phyloP scores from a whole-genome alignment of 2,329 filamentous ascomycete species.

The Penicillium thymicola region DNA sequence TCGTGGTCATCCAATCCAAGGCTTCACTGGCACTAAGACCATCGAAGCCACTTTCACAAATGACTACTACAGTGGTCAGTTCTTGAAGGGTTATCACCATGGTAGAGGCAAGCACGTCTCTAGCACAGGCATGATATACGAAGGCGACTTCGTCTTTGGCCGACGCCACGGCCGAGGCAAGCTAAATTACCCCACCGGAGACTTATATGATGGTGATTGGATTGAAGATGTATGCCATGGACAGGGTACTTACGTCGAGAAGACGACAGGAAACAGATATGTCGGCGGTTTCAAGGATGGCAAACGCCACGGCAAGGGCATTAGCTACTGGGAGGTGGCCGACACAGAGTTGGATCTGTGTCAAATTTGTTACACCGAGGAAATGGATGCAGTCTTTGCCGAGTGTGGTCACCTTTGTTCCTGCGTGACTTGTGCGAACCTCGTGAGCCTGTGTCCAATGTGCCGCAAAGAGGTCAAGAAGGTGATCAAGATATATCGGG shows the following conservation, averaged over 20 bases:
- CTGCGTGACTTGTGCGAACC: constrained; percentile 57
- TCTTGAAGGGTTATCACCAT: constrained; percentile 51
- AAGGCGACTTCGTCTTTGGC: constrained; percentile 52
- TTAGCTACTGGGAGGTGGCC: constrained; percentile 60
- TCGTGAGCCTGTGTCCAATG: constrained; percentile 59
- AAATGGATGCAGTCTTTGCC: constrained; percentile 59
- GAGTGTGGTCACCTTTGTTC: constrained; percentile 63
- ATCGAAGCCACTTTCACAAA: constrained; percentile 53
- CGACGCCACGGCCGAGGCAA: constrained; percentile 55
- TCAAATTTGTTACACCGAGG: constrained; percentile 61
- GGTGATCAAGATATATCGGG: constrained; percentile 57
- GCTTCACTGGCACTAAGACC: constrained; percentile 48
- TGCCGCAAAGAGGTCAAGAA: constrained; percentile 57
- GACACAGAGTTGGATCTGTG: constrained; percentile 60
- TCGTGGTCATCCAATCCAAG: constrained; percentile 45
- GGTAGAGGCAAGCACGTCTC: constrained; percentile 55
- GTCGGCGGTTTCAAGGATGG: constrained; percentile 60
- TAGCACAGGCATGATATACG: constrained; percentile 55
- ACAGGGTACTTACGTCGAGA: constrained; percentile 55
- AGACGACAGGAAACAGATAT: constrained; percentile 58
- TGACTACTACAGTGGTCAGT: constrained; percentile 55
- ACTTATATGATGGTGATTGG: constrained; percentile 49
- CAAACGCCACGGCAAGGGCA: constrained; percentile 60
- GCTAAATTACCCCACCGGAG: constrained; percentile 56
- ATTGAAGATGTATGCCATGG: constrained; percentile 50